These are phyloP conservation scores for Lachnellula suecica DNA, from an alignment of 2,329 filamentous ascomycete genomes.

Conservation along the genomic window DNA sequence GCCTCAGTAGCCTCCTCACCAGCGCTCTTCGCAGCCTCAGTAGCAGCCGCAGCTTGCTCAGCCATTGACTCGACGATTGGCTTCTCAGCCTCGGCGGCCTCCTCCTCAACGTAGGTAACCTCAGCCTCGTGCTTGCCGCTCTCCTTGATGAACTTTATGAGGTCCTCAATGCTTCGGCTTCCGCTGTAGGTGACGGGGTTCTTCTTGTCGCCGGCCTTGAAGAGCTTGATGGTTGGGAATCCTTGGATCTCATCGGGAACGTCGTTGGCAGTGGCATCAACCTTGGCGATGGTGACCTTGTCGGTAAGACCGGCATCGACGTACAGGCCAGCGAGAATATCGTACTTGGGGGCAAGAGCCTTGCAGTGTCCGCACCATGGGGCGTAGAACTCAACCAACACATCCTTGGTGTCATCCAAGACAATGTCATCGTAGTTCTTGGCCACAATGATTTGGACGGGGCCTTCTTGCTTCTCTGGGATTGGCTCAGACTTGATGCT, in stretches of 20 bases:
- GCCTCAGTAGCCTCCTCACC: conserved; percentile 49
- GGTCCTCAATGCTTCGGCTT: conserved; percentile 84
- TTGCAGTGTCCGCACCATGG: conserved; percentile 99
- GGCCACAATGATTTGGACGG: conserved; percentile 86
- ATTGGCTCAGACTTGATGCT: conserved; percentile 99
- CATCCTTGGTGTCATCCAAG: conserved; percentile 92
- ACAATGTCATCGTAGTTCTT: conserved; percentile 92
- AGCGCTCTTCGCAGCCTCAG: conserved; percentile 37
- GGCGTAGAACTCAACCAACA: conserved; percentile 97
- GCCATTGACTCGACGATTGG: conserved; percentile 37
- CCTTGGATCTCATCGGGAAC: conserved; percentile 95
- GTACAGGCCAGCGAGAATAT: conserved; percentile 81
- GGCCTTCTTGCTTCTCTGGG: conserved; percentile 87
- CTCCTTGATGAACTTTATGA: conserved; percentile 89
- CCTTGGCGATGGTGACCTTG: conserved; percentile 92
- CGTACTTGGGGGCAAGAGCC: conserved; percentile 93
- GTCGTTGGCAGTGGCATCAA: conserved; percentile 94
- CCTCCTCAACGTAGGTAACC: conserved; percentile 56
- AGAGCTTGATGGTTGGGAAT: conserved; percentile 99
- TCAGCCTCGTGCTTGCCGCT: conserved; percentile 87
- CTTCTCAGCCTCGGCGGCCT: conserved; percentile 48
- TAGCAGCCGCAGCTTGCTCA: conserved; percentile 39
- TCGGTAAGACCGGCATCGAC: conserved; percentile 73
- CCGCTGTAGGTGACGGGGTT: conserved; percentile 84
- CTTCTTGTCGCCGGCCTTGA: conserved; percentile 84